Conservation (phyloP, 1,284 basidiomycete species). For the Tilletia caries region DNA sequence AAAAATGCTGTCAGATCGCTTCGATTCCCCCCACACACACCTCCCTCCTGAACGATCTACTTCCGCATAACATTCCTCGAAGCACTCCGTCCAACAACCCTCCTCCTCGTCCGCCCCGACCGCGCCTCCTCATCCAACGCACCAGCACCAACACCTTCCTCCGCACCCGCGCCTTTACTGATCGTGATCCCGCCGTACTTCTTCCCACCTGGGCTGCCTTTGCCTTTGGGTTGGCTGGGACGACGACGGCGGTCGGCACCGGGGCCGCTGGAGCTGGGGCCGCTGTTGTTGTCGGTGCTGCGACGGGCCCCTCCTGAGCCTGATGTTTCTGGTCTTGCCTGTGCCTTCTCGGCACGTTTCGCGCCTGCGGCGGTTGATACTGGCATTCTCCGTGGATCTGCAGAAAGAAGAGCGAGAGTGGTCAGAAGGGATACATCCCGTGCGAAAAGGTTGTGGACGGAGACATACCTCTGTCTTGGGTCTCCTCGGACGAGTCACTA, state of each 20-base stretch:
- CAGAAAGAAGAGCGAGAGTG: not conserved
- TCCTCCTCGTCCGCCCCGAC: slow-evolving; percentile 42
- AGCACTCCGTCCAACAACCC: slow-evolving; percentile 45
- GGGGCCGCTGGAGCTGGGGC: slow-evolving; percentile 16
- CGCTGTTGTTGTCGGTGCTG: not conserved
- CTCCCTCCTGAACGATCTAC: too few species aligned
- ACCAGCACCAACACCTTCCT: slow-evolving; percentile 63
- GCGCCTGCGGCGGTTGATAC: slow-evolving; percentile 8
- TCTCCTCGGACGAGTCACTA: slow-evolving; percentile 11
- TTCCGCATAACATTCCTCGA: slow-evolving; percentile 44
- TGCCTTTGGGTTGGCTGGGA: not conserved
- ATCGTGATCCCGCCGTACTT: slow-evolving; percentile 37
- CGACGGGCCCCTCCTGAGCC: slow-evolving; percentile 23
- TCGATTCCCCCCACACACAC: too few species aligned
- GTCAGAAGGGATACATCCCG: not conserved
- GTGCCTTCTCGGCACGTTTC: slow-evolving; percentile 55
- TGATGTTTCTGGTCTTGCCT: slow-evolving; percentile 56
- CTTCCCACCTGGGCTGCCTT: slow-evolving; percentile 59
- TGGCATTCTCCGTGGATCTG: slow-evolving; percentile 6
- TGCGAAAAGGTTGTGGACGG: slow-evolving; percentile 5
- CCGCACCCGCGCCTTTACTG: slow-evolving; percentile 45
- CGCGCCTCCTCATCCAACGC: slow-evolving; percentile 73
- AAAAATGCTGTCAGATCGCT: too few species aligned
- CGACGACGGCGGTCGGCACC: slow-evolving; percentile 35
- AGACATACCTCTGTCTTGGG: slow-evolving; percentile 1